Conservation (phyloP, 768 basidiomycete species). For the Pleurotus sapidus region DNA sequence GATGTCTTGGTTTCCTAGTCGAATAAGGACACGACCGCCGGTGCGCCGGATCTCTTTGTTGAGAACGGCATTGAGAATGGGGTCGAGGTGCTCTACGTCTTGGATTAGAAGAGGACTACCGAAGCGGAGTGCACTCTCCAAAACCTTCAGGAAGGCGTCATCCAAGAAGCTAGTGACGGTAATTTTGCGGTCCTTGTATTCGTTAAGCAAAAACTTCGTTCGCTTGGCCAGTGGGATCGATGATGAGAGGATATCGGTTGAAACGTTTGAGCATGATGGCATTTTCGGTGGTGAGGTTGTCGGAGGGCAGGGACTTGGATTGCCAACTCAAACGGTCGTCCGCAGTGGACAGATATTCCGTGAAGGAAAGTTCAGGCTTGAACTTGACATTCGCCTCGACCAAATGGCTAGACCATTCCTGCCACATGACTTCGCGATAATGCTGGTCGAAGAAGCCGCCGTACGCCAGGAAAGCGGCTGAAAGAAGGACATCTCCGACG, state of each 20-base stretch:
- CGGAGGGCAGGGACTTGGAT: constrained; percentile 91
- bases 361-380: constrained; percentile 88
- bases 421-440: constrained; percentile 97
- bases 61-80: constrained; percentile 94
- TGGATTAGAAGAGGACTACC: constrained; percentile 97
- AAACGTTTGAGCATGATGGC: constrained; percentile 99
- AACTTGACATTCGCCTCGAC: constrained; percentile 87
- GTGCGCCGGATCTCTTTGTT: constrained; percentile 96
- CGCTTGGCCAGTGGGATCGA: constrained; percentile 98
- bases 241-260: constrained; percentile 95
- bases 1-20: constrained; percentile 96
- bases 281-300: constrained; percentile 95
- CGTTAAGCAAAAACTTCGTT: constrained; percentile 92
- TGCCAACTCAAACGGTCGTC: constrained; percentile 97
- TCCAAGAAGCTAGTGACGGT: constrained; percentile 98
- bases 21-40: constrained; percentile 95
- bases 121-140: constrained; percentile 98
- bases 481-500: constrained; percentile 93
- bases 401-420: constrained; percentile 90
- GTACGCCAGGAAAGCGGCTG: constrained; percentile 95
- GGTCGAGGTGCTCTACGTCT: constrained; percentile 96
- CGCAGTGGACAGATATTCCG: constrained; percentile 95
- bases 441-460: constrained; percentile 98
- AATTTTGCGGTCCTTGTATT: constrained; percentile 95
- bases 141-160: constrained; percentile 96